A percentile compares a stretch with the other conserved stretches of the same genome.
Conservation (phyloP, 2,329 filamentous ascomycete genomes). For the Diaporthe velutina region DNA sequence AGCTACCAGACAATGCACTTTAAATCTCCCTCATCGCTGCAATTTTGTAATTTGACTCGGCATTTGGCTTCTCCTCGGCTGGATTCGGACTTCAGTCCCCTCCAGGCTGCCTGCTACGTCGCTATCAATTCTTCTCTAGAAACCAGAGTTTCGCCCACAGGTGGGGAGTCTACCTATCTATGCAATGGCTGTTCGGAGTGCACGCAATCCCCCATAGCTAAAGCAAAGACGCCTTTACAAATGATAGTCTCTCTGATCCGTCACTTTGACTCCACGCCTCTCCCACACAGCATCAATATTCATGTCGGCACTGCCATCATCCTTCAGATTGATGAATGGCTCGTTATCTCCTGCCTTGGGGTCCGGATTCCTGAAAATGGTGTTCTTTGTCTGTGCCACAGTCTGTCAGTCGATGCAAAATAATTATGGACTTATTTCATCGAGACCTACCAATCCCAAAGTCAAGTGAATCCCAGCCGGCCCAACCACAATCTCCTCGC, state of each 20-base stretch:
- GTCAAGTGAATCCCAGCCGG: constrained; percentile 57
- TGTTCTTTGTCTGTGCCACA: constrained; percentile 45
- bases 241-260: constrained; percentile 47
- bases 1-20: too few relatives aligned
- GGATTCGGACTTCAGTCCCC: neutral
- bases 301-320: constrained; percentile 50
- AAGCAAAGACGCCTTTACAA: constrained; percentile 37
- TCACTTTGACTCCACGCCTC: constrained; percentile 46
- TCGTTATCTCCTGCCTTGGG: constrained; percentile 45
- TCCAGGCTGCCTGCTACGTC: neutral
- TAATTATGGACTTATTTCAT: fast-evolving
- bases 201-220: too few relatives aligned
- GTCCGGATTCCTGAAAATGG: constrained; percentile 50
- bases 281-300: constrained; percentile 47
- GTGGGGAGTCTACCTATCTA: neutral
- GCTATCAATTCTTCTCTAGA: neutral
- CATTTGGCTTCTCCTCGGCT: neutral
- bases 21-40: too few relatives aligned
- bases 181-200: neutral
- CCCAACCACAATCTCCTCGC: constrained; percentile 47
- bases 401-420: neutral
- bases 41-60: neutral
- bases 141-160: neutral
- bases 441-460: constrained; percentile 49
- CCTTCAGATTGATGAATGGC: constrained; percentile 45